Base-by-base conservation (phyloP, 164 flowering plant genomes). In the Nelumbo lutea region DNA sequence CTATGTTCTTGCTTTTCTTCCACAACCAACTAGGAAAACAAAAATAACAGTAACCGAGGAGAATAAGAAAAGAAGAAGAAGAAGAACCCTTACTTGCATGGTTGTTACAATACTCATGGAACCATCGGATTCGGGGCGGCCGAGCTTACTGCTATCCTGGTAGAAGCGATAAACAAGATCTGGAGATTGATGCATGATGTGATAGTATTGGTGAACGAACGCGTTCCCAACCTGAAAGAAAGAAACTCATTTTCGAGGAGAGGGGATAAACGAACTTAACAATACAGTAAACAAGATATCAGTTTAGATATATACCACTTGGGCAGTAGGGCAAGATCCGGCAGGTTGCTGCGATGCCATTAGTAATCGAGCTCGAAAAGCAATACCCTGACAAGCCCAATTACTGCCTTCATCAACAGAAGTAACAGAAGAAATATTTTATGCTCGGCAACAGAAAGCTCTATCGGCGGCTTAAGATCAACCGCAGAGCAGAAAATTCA, bases 151-250 rank as follows among this genome's bases (percentile, higher is more conserved):
- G 13, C 41, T 53, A 38, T 90, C 90, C 73, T 87, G 89, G 68
- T 91, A 91, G 71, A 90, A 90, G 38, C 88, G 79, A 61, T 75
- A 78, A 10, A 87, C 92, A 3, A 77, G 83, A 76, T 77, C 86
- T 1, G 96, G 93, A 0, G 89, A 86, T 42, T 83, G 82, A 47
- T 87, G 88, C 78, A 90, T 77, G 47, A 90, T 87, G 47, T 74
- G 85, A 74, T 90, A 91, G 69, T 91, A 91, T 66, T 87, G 91
- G 38, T 77, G 82, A 61, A 86, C 92, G 70, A 91, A 91, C 1
- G 93, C 96, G 69, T 86, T 82, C 15, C 88, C 97, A 38, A 91
- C 90, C 97, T 91, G 66, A 43, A n/a, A 47, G 55, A 38, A 46
- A 38, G 69, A 59, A 53, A 53, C 14, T 42, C 39, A 50, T 11